Percentiles rank a stretch among this genome's conserved stretches.
Evolutionary conservation across 2,329 filamentous ascomycete genomes (phyloP).

Genomic region (Ophiosphaerella narmari): DNA sequence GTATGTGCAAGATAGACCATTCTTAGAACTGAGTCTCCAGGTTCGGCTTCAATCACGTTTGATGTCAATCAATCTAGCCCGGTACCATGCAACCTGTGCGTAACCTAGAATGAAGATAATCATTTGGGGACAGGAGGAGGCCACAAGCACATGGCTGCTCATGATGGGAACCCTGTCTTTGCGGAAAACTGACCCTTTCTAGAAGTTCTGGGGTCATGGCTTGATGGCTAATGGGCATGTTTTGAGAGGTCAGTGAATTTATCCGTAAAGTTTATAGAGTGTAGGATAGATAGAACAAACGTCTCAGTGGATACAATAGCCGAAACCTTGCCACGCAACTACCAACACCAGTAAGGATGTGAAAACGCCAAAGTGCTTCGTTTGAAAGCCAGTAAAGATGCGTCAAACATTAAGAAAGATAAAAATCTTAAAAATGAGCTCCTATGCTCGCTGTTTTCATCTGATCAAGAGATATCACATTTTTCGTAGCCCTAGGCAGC

Average conservation of each 20-base stretch:
- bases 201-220: slow-evolving; percentile 18
- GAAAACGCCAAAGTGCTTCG: not conserved
- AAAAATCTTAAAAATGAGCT: no score
- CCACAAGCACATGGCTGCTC: slow-evolving; percentile 6
- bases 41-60: slow-evolving; percentile 28
- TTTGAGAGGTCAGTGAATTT: slow-evolving; percentile 32
- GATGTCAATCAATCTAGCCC: slow-evolving; percentile 24
- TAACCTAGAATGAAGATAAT: slow-evolving; percentile 9
- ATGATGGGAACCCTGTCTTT: slow-evolving; percentile 15
- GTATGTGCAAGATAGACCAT: slow-evolving; percentile 31
- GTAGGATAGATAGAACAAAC: slow-evolving; percentile 28
- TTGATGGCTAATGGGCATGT: slow-evolving; percentile 15
- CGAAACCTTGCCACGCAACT: slow-evolving; percentile 16
- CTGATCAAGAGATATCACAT: not conserved
- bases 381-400: not conserved
- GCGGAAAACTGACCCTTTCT: slow-evolving; percentile 20
- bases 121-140: slow-evolving; percentile 27
- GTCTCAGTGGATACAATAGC: slow-evolving; percentile 27
- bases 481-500: not conserved
- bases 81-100: slow-evolving; percentile 17
- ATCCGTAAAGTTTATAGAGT: slow-evolving; percentile 36
- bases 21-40: slow-evolving; percentile 12
- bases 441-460: no score
- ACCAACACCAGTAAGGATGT: not conserved
- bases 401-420: not conserved